Evolutionary conservation across 805 yeast genomes (phyloP).

Genomic region (Lachancea kluyveri): DNA sequence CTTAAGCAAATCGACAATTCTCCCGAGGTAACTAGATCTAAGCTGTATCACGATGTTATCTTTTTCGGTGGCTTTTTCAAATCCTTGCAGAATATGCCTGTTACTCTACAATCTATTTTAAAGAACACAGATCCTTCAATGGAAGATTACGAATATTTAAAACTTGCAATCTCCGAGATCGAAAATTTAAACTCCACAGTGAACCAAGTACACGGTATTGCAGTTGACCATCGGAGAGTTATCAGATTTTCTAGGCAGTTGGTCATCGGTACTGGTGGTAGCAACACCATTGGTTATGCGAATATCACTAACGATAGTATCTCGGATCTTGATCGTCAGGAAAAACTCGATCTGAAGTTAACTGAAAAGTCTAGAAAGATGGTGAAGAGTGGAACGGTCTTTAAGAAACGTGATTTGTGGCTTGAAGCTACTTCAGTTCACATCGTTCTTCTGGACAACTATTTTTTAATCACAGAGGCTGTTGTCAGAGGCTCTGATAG

Average conservation of each 20-base stretch:
- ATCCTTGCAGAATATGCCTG: constrained; percentile 50
- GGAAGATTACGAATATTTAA: constrained; percentile 46
- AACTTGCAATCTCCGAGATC: constrained; percentile 49
- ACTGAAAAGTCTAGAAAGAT: constrained; percentile 50
- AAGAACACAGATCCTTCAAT: constrained; percentile 42
- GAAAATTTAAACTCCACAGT: constrained; percentile 51
- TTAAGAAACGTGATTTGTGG: constrained; percentile 59
- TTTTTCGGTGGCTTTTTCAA: constrained; percentile 53
- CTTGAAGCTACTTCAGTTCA: constrained; percentile 46
- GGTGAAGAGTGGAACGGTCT: constrained; percentile 50
- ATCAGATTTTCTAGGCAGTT: constrained; percentile 40
- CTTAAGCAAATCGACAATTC: constrained; percentile 44
- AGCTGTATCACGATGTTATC: constrained; percentile 46
- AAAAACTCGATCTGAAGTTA: constrained; percentile 39
- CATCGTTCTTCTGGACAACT: constrained; percentile 65
- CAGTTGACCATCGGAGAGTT: constrained; percentile 52
- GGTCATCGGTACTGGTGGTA: constrained; percentile 16
- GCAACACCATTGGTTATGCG: constrained; percentile 22
- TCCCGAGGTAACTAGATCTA: constrained; percentile 35
- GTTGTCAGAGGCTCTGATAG: constrained; percentile 35
- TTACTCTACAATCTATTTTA: constrained; percentile 54
- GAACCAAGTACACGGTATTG: constrained; percentile 54
- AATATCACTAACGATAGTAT: constrained; percentile 11
- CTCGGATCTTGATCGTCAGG: constrained; percentile 11
- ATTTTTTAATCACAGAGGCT: constrained; percentile 56